Percentiles rank a stretch among this genome's conserved stretches.
Conservation (phyloP, 2,329 filamentous ascomycete species). For the Colletotrichum kahawae region DNA sequence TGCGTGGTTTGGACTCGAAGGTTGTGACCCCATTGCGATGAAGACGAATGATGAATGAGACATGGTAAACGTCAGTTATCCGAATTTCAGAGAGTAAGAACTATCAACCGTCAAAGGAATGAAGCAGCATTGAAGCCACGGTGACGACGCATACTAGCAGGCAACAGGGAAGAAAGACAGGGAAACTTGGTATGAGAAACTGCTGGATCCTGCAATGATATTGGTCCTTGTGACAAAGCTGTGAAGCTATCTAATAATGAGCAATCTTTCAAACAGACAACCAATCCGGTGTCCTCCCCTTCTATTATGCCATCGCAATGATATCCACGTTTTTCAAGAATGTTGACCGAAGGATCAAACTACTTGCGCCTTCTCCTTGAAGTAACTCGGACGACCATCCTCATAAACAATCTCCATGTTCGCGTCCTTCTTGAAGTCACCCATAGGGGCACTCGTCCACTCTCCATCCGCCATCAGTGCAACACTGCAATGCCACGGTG, state of each 20-base stretch:
- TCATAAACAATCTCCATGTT: background rate
- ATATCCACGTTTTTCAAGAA: background rate
- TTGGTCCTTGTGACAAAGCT: background rate
- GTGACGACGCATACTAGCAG: background rate
- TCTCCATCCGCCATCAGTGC: background rate
- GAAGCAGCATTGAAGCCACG: background rate
- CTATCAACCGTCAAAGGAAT: background rate
- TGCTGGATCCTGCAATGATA: background rate
- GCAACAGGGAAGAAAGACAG: background rate
- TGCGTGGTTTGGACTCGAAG: background rate
- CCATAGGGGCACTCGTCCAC: background rate
- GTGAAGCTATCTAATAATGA: background rate
- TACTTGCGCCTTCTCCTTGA: background rate
- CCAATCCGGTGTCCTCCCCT: background rate
- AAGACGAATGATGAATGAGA: background rate
- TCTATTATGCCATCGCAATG: background rate
- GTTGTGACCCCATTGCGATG: background rate
- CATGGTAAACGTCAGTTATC: background rate
- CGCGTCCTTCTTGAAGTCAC: background rate
- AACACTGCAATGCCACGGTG: background rate
- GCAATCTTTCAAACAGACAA: background rate
- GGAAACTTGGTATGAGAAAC: background rate
- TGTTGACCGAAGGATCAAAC: background rate
- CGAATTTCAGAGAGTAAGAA: background rate
- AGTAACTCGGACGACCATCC: background rate